Evolutionary conservation across 805 yeast genomes (phyloP).

Genomic region (Saccharomycopsis babjevae): DNA sequence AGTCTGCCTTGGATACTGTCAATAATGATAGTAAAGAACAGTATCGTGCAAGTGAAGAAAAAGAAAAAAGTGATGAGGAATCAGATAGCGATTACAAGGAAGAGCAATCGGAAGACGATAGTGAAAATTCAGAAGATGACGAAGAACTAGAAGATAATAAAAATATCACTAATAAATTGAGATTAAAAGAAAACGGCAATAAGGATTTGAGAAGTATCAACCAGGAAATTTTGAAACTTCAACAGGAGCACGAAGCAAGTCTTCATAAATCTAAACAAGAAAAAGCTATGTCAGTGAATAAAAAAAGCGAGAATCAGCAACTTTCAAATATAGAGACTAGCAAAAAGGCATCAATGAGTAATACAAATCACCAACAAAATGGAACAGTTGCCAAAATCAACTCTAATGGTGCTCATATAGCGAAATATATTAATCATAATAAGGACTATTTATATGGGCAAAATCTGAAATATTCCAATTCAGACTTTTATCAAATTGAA

Average conservation of each 20-base stretch:
- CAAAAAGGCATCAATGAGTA: not conserved
- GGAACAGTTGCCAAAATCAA: not conserved
- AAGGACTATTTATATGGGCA: slow-evolving; percentile 15
- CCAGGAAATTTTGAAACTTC: not conserved
- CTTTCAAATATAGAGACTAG: not conserved
- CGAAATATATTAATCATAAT: not conserved
- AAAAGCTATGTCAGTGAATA: slow-evolving; percentile 9
- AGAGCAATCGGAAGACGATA: not conserved
- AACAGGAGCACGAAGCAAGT: not conserved
- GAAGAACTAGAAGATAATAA: not conserved
- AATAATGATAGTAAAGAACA: not conserved
- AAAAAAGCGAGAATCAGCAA: not conserved
- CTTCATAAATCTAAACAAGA: not conserved
- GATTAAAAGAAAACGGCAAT: not conserved
- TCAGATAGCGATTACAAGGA: not conserved
- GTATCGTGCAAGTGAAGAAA: not conserved
- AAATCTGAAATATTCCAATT: slow-evolving; percentile 17
- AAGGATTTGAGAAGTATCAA: not conserved
- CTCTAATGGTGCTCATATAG: not conserved
- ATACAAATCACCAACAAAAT: not conserved
- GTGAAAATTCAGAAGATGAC: not conserved
- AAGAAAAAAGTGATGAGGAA: not conserved
- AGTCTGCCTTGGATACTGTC: not conserved
- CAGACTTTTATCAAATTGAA: slow-evolving; percentile 46
- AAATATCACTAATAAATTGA: not conserved